phyloP scores from a whole-genome alignment of 73 alveolate species.

The Paramecium tetraurelia region DNA sequence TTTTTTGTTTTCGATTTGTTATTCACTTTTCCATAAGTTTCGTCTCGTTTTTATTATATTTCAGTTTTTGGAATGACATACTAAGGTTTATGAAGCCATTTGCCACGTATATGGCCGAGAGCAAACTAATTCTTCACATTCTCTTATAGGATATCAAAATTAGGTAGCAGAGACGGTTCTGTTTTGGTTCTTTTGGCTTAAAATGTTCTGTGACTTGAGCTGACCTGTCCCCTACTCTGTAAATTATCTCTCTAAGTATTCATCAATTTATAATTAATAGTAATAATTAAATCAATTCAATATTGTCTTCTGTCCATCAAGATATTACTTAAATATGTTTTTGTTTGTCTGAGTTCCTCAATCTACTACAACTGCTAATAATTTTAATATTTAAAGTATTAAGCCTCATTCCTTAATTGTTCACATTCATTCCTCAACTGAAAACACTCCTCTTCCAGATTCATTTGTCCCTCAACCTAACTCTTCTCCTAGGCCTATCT shows the following conservation, averaged over 20 bases:
- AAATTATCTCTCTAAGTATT: not conserved
- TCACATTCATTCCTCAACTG: not conserved
- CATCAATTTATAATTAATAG: not conserved
- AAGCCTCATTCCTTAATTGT: not conserved
- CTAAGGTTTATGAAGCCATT: conserved; percentile 12
- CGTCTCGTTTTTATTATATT: conserved; percentile 10
- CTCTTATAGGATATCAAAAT: not conserved
- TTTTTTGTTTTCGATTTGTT: not conserved
- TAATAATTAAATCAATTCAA: not conserved
- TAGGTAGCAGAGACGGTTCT: not conserved
- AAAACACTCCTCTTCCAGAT: not conserved
- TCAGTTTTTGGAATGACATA: conserved; percentile 7
- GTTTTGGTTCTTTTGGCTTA: not conserved
- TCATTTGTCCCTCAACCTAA: not conserved
- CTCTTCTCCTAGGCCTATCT: not conserved
- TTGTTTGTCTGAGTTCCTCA: not conserved
- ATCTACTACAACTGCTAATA: not conserved
- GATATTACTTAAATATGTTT: not conserved
- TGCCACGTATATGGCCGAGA: not conserved
- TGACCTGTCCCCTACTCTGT: not conserved
- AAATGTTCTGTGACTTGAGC: not conserved
- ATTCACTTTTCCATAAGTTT: not conserved
- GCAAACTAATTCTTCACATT: conserved; percentile 4
- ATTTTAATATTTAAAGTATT: not conserved
- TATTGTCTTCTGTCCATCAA: not conserved